Conservation (phyloP, 805 yeast genomes). For the Wickerhamomyces xylosicus region DNA sequence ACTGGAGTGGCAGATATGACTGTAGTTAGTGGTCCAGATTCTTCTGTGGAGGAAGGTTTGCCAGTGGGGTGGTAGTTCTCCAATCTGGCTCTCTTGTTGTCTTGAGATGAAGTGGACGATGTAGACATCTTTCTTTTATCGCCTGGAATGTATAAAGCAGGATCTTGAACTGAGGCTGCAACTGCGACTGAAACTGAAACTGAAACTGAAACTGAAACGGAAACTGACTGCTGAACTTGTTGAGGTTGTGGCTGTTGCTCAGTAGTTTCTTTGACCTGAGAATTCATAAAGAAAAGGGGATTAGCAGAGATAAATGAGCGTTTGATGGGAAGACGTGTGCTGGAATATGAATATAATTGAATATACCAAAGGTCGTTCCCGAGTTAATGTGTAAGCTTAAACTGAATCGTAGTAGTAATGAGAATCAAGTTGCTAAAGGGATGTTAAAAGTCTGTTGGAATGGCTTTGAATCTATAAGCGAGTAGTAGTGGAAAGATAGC, state of each 20-base stretch:
- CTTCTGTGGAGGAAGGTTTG: slow-evolving; percentile 16
- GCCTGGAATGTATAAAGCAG: not conserved
- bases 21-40: slow-evolving; percentile 13
- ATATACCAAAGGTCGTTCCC: no score
- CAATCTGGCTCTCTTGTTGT: slow-evolving; percentile 24
- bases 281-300: slow-evolving; percentile 21
- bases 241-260: slow-evolving; percentile 6
- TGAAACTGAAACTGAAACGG: not conserved
- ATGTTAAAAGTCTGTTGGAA: no score
- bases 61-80: slow-evolving; percentile 5
- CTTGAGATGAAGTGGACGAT: slow-evolving; percentile 12
- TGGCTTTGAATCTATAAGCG: no score
- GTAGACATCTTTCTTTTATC: slow-evolving; percentile 7
- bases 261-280: slow-evolving; percentile 25
- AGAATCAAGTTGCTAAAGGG: not conserved
- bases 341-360: no score
- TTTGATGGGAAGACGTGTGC: no score
- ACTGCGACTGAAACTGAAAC: not conserved
- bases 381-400: no score
- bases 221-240: not conserved
- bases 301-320: not conserved
- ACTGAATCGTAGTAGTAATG: not conserved
- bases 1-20: slow-evolving; percentile 11
- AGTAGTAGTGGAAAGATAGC: no score
- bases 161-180: not conserved